A percentile compares a stretch with the other conserved stretches of the same genome.
Evolutionary conservation across 352 stramenopile species (phyloP).

Genomic region (Phytophthora macrochlamydospora): DNA sequence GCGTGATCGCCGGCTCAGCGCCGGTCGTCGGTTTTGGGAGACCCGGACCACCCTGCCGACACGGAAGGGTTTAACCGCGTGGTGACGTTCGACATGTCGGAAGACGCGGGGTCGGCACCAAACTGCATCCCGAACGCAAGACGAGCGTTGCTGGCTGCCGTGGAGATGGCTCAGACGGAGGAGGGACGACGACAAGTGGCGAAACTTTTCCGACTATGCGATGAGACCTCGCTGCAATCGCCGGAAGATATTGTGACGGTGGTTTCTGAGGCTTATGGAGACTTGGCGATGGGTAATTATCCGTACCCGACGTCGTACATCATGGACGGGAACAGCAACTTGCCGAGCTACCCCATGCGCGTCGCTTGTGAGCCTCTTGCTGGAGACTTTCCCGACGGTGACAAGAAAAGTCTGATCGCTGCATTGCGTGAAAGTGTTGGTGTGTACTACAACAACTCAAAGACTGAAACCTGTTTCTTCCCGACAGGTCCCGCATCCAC

Average conservation of each 20-base stretch:
- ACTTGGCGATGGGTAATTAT: slow-evolving; percentile 53
- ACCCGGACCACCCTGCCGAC: slow-evolving; percentile 46
- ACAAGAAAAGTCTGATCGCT: slow-evolving; percentile 25
- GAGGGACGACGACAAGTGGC: slow-evolving; percentile 30
- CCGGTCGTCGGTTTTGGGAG: slow-evolving; percentile 59
- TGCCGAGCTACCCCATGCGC: slow-evolving; percentile 46
- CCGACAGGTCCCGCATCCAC: background rate
- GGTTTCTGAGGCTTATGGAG: slow-evolving; percentile 28
- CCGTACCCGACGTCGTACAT: slow-evolving; percentile 60
- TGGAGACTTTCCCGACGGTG: slow-evolving; percentile 24
- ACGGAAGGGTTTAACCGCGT: slow-evolving; percentile 49
- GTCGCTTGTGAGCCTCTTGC: slow-evolving; percentile 38
- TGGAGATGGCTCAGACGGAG: slow-evolving; percentile 19
- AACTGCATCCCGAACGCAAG: slow-evolving; percentile 51
- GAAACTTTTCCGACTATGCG: slow-evolving; percentile 34
- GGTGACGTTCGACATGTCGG: slow-evolving; percentile 48
- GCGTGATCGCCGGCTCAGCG: slow-evolving; percentile 64
- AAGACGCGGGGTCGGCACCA: slow-evolving; percentile 26
- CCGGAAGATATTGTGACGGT: slow-evolving; percentile 28
- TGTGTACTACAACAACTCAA: slow-evolving; percentile 55
- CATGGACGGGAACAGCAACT: slow-evolving; percentile 40
- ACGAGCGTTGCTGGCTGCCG: slow-evolving; percentile 17
- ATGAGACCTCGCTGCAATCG: slow-evolving; percentile 22
- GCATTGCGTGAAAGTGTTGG: slow-evolving; percentile 45
- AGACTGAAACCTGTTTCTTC: slow-evolving; percentile 41